Evolutionary conservation across 129 eudicot species (phyloP), one percentile per base, ranked within the genome.

Genomic region (Centella asiatica): DNA sequence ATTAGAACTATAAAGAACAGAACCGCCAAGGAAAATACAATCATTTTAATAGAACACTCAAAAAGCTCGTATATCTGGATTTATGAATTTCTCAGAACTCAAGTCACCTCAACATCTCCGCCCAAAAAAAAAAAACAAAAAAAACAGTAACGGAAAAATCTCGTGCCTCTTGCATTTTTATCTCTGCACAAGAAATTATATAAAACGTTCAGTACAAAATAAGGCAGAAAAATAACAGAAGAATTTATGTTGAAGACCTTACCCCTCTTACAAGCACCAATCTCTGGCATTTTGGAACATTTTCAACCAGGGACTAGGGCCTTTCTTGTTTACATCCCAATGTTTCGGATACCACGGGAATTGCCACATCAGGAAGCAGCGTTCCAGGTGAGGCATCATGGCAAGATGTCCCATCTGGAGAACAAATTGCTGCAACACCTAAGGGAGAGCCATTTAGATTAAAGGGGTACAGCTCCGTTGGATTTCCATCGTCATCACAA

Each of bases 361-460:
- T 68, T 92, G 95, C 98, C 95, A 84, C 98, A 92, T 92, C 78
- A 84, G 18, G 80, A 92, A 92, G 71, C 95, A 92, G 39, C 98
- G 75, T 81, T 92, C 98, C 0, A 96, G 95, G 59, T 92, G 98
- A 44, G 98, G 96, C 98, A 92, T 92, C 98, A 92, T 79, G 0
- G 95, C 98, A 1, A 87, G 94, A 82, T 92, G 98, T 69, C 64
- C 98, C 98, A 44, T 92, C 87, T 6, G 96, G 88, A 4, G 98
- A 92, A 63, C 98, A 92, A 37, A 92, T 79, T 5, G 96, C 98
- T 3, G 96, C 98, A 58, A 92, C 89, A 14, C 98, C 98, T 70
- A 80, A 37, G 20, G 95, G 94, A 19, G 98, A 92, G 2, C 98
- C 98, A 42, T 92, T 92, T 9, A 80, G 70, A 52, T 92, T 92